These are phyloP conservation scores for Nicotiana rustica DNA, from an alignment of 305 asterid species.

Conservation along the genomic window DNA sequence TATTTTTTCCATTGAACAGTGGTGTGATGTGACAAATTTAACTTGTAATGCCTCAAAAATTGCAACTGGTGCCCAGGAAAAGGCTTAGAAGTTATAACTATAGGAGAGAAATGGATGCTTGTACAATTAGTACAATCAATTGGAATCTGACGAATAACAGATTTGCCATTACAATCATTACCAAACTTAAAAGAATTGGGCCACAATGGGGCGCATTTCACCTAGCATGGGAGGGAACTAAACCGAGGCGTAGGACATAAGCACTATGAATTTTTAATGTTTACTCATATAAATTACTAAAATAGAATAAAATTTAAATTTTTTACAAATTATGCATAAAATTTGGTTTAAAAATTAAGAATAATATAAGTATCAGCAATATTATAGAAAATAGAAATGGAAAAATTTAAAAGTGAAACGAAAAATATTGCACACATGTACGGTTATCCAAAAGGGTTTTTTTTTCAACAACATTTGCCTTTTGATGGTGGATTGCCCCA, in stretches of 20 bases:
- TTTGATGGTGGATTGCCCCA: not conserved
- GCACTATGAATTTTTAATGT: not conserved
- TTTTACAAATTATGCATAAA: no score
- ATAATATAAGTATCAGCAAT: no score
- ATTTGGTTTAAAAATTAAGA: no score
- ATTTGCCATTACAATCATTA: not conserved
- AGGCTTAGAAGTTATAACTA: not conserved
- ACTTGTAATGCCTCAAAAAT: not conserved
- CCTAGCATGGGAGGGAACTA: not conserved
- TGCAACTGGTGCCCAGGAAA: not conserved
- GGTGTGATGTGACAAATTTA: not conserved
- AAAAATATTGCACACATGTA: no score
- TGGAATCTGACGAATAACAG: not conserved
- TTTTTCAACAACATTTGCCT: not conserved
- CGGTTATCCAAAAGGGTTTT: not conserved
- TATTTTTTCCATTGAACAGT: not conserved
- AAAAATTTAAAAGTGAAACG: not conserved
- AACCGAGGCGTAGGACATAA: not conserved
- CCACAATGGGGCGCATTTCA: no score
- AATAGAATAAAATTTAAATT: no score
- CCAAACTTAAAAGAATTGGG: not conserved
- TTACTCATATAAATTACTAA: not conserved
- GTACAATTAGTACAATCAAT: not conserved
- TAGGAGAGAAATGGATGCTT: not conserved
- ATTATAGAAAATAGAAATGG: not conserved